Conservation (phyloP, 208 protist genomes). For the Phytomonas sp. region DNA sequence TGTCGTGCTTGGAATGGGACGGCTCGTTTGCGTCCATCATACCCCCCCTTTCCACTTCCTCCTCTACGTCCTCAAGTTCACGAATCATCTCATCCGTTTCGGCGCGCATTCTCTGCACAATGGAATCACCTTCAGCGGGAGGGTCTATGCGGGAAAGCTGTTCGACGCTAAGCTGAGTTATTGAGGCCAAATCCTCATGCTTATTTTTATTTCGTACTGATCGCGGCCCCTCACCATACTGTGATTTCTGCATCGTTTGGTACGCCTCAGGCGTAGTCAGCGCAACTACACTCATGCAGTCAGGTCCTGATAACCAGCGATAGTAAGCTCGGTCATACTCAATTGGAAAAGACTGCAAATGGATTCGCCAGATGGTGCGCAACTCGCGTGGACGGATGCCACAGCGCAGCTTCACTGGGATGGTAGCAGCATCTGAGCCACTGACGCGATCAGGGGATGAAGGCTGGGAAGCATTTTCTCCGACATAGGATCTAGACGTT, state of each 20-base stretch:
- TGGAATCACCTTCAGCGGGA: neutral
- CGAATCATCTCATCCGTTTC: neutral
- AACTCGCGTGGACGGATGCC: slow-evolving; percentile 35
- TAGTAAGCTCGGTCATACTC: slow-evolving; percentile 51
- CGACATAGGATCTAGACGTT: neutral
- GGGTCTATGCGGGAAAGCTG: neutral
- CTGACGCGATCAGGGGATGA: neutral
- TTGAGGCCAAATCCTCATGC: neutral
- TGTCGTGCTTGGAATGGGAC: neutral
- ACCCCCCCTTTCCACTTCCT: neutral
- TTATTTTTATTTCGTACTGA: neutral
- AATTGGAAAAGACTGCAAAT: slow-evolving; percentile 49
- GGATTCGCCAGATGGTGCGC: slow-evolving; percentile 30
- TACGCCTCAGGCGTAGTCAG: slow-evolving; percentile 24
- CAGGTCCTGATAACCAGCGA: slow-evolving; percentile 18
- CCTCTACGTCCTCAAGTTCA: neutral
- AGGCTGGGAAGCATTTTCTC: neutral
- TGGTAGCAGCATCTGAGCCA: neutral
- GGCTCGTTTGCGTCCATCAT: neutral
- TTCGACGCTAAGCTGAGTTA: neutral
- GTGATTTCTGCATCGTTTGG: neutral
- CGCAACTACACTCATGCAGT: slow-evolving; percentile 34
- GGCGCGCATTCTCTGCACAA: neutral
- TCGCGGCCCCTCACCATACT: neutral
- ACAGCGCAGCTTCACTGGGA: slow-evolving; percentile 60